Conservation (phyloP, 2,329 filamentous ascomycete genomes). For the Geosmithia flava region DNA sequence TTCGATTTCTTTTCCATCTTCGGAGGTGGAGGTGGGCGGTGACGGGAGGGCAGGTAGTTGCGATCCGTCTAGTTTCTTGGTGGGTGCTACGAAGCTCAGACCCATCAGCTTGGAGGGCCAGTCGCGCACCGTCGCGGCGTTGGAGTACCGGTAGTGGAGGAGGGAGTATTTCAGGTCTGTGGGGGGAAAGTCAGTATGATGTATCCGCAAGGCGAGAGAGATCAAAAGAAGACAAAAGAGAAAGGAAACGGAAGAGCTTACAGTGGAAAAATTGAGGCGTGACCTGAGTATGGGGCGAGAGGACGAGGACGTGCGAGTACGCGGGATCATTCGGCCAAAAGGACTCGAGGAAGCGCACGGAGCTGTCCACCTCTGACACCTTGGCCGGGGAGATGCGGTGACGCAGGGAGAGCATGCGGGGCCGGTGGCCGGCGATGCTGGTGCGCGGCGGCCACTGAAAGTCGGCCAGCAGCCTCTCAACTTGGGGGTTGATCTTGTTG, state of each 20-base stretch:
- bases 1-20: conserved; percentile 8
- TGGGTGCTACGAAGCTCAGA: conserved; percentile 67
- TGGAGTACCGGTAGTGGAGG: conserved; percentile 66
- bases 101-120: conserved; percentile 53
- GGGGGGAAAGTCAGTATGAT: conserved; percentile 5
- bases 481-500: conserved; percentile 50
- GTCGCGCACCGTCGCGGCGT: conserved; percentile 24
- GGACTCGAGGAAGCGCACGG: conserved; percentile 68
- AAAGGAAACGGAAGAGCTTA: conserved; percentile 15
- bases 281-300: conserved; percentile 72
- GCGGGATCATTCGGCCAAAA: conserved; percentile 64
- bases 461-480: conserved; percentile 46
- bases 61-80: conserved; percentile 47
- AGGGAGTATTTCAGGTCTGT: conserved; percentile 63
- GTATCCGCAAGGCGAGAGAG: too few relatives aligned
- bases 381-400: conserved; percentile 55
- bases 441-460: conserved; percentile 55
- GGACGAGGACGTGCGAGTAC: conserved; percentile 66
- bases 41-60: conserved; percentile 36
- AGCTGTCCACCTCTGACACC: conserved; percentile 55
- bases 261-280: conserved; percentile 75
- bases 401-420: conserved; percentile 54
- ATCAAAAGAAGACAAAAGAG: too few relatives aligned
- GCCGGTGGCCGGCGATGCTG: conserved; percentile 22
- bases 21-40: conserved; percentile 2